Percentiles rank a stretch among this genome's conserved stretches.
These are phyloP conservation scores for Exophiala calicioides DNA, from an alignment of 2,329 filamentous ascomycete species.

Conservation along the genomic window DNA sequence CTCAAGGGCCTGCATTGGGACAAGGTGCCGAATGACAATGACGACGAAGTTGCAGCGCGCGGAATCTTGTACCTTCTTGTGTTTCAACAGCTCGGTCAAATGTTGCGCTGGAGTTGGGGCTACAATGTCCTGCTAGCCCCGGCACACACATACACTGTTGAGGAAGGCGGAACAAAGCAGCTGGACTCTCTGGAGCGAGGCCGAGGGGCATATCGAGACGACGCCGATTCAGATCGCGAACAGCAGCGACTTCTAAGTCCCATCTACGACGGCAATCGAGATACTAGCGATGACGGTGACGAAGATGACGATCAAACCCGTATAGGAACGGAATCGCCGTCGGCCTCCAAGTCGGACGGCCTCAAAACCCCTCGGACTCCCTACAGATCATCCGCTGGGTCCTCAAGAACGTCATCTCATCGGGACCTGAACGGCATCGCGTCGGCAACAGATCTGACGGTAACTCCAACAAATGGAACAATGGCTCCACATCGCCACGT, in stretches of 20 bases:
- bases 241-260: conserved; percentile 25
- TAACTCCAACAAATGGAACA: conserved; percentile 54
- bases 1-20: conserved; percentile 92
- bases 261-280: conserved; percentile 17
- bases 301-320: conserved; percentile 29
- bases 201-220: conserved; percentile 43
- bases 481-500: conserved; percentile 38
- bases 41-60: conserved; percentile 88
- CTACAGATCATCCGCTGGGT: conserved; percentile 21
- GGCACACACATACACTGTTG: conserved; percentile 58
- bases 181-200: conserved; percentile 41
- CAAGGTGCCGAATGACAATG: conserved; percentile 85
- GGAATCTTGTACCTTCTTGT: conserved; percentile 95
- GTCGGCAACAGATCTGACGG: conserved; percentile 33
- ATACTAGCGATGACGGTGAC: conserved; percentile 24
- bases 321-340: conserved; percentile 29
- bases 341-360: conserved; percentile 28
- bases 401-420: conserved; percentile 25
- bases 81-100: conserved; percentile 94
- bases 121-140: conserved; percentile 93
- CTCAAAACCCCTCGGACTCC: conserved; percentile 28
- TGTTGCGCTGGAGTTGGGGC: conserved; percentile 97
- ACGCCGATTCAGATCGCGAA: conserved; percentile 39
- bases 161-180: conserved; percentile 40
- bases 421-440: conserved; percentile 14